Percentiles rank a stretch among this genome's conserved stretches.
These are phyloP conservation scores for Phyllostachys edulis DNA, from an alignment of 176 grass and related monocot species.

Conservation along the genomic window DNA sequence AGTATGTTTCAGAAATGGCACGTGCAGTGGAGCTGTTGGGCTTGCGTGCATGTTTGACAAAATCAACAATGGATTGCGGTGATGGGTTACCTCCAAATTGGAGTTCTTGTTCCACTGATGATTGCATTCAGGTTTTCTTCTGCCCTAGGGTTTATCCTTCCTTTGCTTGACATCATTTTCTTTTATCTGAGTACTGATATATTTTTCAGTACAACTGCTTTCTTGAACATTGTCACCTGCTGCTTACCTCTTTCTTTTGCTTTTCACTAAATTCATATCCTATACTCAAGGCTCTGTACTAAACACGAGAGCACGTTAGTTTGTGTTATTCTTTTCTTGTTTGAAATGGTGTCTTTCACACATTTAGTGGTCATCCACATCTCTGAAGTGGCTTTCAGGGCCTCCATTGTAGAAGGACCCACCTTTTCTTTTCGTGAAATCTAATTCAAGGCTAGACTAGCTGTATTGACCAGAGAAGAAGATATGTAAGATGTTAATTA, in stretches of 20 bases:
- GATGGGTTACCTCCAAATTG: constrained; percentile 81
- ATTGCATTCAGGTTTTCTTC: constrained; percentile 74
- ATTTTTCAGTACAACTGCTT: not conserved
- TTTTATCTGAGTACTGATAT: not conserved
- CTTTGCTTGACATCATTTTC: constrained; percentile 15
- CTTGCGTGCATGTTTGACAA: constrained; percentile 78
- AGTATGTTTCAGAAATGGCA: constrained; percentile 81
- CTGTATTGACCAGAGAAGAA: no score
- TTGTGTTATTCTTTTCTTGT: not conserved
- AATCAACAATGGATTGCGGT: constrained; percentile 84
- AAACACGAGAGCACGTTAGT: not conserved
- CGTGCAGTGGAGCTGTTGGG: constrained; percentile 74
- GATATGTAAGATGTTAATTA: not conserved
- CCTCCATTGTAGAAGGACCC: not conserved
- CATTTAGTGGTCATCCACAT: not conserved
- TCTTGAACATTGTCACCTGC: not conserved
- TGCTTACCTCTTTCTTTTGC: not conserved
- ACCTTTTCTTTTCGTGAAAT: not conserved
- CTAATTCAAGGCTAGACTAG: not conserved
- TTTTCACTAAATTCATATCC: not conserved
- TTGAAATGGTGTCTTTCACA: not conserved
- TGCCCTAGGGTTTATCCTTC: not conserved
- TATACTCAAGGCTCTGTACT: not conserved
- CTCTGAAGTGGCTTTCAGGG: not conserved
- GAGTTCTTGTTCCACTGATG: constrained; percentile 60